Evolutionary conservation across 495 filamentous ascomycete species (phyloP).

Genomic region (Umbilicaria muhlenbergii): DNA sequence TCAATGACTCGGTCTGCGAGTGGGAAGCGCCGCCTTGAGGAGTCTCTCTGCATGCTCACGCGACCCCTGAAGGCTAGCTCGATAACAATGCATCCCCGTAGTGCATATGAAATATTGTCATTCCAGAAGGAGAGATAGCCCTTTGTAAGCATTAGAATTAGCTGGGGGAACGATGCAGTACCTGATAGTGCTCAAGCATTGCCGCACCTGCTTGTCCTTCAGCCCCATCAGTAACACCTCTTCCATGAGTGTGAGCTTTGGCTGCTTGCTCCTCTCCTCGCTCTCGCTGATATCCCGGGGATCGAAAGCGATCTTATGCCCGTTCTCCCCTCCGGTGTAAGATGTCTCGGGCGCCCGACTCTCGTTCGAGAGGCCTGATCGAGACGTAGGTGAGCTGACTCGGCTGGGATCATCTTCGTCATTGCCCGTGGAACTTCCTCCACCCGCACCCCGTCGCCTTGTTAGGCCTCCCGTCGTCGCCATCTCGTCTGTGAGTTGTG

Average conservation of each 20-base stretch:
- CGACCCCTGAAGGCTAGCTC: slow-evolving; percentile 92
- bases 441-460: slow-evolving; percentile 57
- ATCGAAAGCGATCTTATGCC: slow-evolving; percentile 97
- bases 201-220: slow-evolving; percentile 90
- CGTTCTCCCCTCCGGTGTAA: slow-evolving; percentile 87
- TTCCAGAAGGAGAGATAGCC: slow-evolving; percentile 99
- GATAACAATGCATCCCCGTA: slow-evolving; percentile 94
- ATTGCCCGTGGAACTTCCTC: slow-evolving; percentile 31
- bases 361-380: slow-evolving; percentile 42
- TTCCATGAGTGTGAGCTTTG: slow-evolving; percentile 96
- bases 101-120: slow-evolving; percentile 96
- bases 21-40: slow-evolving; percentile 79
- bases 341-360: slow-evolving; percentile 65
- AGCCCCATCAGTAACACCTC: slow-evolving; percentile 86
- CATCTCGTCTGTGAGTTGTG: slow-evolving; percentile 23
- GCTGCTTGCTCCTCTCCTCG: slow-evolving; percentile 91
- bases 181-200: slow-evolving; percentile 1
- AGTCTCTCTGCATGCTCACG: slow-evolving; percentile 97
- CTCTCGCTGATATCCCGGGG: slow-evolving; percentile 95
- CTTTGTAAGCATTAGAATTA: slow-evolving; percentile 26
- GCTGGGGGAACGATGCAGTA: background rate
- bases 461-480: slow-evolving; percentile 58
- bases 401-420: slow-evolving; percentile 45
- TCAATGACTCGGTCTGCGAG: slow-evolving; percentile 87
- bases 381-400: slow-evolving; percentile 52